phyloP scores from a whole-genome alignment of 192 early-diverging fungal genomes.

The Linnemannia exigua region DNA sequence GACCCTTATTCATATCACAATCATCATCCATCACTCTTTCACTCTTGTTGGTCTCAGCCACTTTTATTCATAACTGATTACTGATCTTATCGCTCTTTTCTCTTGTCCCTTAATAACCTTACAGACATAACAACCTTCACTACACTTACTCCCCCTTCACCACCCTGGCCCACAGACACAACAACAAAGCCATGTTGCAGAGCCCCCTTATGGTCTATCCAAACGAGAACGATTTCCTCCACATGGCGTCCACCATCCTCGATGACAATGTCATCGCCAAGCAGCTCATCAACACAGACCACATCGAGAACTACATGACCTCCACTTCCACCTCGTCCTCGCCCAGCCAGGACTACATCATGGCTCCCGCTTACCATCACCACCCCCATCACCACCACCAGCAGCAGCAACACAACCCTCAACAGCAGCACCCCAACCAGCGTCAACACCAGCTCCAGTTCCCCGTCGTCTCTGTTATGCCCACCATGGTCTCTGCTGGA shows the following conservation, averaged over 20 bases:
- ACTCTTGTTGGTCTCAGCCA: not conserved
- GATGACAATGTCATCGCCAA: constrained; percentile 43
- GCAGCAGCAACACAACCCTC: constrained; percentile 18
- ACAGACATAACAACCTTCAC: not conserved
- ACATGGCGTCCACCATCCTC: constrained; percentile 17
- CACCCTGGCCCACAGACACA: constrained; percentile 9
- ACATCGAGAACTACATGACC: constrained; percentile 38
- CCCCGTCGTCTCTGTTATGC: constrained; percentile 9
- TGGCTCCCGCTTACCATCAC: constrained; percentile 16
- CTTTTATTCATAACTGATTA: not conserved
- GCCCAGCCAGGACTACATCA: constrained; percentile 40
- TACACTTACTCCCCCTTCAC: not conserved
- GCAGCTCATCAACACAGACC: constrained; percentile 29
- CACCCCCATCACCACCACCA: constrained; percentile 23
- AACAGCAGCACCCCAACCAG: constrained; percentile 36
- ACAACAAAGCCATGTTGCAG: constrained; percentile 44
- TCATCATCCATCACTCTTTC: not conserved
- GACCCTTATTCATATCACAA: not conserved
- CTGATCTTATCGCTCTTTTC: too few relatives aligned
- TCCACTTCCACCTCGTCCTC: constrained; percentile 29
- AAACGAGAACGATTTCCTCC: constrained; percentile 42
- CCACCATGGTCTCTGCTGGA: constrained; percentile 3
- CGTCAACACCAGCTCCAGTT: constrained; percentile 35
- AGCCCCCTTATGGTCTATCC: constrained; percentile 43
- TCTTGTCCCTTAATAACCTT: not conserved